Evolutionary conservation across 2,329 filamentous ascomycete species (phyloP), one percentile per base, ranked within the genome.

Genomic region (Penicillium sp.): DNA sequence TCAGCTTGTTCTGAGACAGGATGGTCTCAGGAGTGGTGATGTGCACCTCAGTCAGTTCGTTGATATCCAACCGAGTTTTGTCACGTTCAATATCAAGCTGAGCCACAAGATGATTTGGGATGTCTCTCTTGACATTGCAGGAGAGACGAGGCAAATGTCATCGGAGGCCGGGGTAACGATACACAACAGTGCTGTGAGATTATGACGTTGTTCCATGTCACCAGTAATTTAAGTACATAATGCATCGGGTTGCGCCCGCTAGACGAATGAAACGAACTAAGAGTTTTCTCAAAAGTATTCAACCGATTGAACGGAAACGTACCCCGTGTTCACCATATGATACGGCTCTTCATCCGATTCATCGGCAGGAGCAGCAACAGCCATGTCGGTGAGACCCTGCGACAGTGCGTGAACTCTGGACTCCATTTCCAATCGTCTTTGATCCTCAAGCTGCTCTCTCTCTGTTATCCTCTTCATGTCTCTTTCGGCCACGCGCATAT

Each of bases 31-130:
- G 21, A 50, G 48, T 38, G 18, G 36, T 29, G 40, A 31, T 10
- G 44, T 10, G 21, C n/a, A 21, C 9, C 40, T 50, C 7, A 9
- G 40, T 36, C 21, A 5, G 24, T 29, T 27, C 21, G 21, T 5
- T 43, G 54, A 10, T 13, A 45, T 59, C 18, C 53, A 47, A 21
- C 61, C 62, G 13, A 56, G 62, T 48, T 57, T 62, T 38, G 21
- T 61, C 38, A 62, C 62, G 2, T 64, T 56, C 38, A 58, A 56
- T 42, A 63, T 63, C 7, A 53, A 41, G 38, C 53, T 55, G 34
- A 46, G 40, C 5, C 56, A 64, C 31, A 13, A 18, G n/a, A 22
- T 60, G 18, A 31, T 53, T 14, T 57, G 47, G 50, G 29, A 55
- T 27, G 16, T 57, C 5, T 61, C 53, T 29, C 45, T 65, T 43